Conservation (phyloP, 2,329 filamentous ascomycete species). For the Leptographium procerum region DNA sequence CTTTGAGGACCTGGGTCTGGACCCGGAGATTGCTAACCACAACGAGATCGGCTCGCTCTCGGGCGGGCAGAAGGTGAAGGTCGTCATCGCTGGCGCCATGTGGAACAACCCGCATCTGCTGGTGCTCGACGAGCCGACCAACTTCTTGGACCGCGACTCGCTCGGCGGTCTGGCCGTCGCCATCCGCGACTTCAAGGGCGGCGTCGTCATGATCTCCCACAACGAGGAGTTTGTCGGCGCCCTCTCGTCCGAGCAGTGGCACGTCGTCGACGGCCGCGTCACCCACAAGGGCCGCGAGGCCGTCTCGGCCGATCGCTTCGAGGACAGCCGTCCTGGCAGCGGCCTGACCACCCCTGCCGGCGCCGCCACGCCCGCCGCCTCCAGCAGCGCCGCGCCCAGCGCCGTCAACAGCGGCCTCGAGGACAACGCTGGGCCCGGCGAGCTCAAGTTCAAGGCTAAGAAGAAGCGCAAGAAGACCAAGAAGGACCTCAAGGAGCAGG, state of each 20-base stretch:
- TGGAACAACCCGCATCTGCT: conserved; percentile 98
- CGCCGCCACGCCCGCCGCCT: conserved; percentile 26
- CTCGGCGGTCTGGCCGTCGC: conserved; percentile 94
- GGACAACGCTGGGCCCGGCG: conserved; percentile 45
- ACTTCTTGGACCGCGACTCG: conserved; percentile 97
- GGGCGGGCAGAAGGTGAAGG: conserved; percentile 98
- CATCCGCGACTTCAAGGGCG: conserved; percentile 95
- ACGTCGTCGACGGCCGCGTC: conserved; percentile 78
- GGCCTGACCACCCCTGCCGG: conserved; percentile 22
- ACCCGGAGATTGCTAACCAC: conserved; percentile 97
- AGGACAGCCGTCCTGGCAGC: conserved; percentile 59
- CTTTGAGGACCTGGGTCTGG: conserved; percentile 91
- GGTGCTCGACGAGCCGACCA: conserved; percentile 96
- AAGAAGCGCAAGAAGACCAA: conserved; percentile 99
- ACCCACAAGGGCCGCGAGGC: conserved; percentile 71
- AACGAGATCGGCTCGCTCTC: conserved; percentile 95
- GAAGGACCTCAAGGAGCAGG: conserved; percentile 88
- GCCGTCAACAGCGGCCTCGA: conserved; percentile 75
- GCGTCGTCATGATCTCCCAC: conserved; percentile 98
- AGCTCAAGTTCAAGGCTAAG: conserved; percentile 75
- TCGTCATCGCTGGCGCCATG: conserved; percentile 90
- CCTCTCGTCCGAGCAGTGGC: conserved; percentile 92
- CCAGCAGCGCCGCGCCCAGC: conserved; percentile 43
- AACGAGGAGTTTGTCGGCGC: conserved; percentile 98
- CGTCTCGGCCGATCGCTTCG: conserved; percentile 71